phyloP scores from a whole-genome alignment of 768 basidiomycete genomes.

The Kwoniella newhampshirensis region DNA sequence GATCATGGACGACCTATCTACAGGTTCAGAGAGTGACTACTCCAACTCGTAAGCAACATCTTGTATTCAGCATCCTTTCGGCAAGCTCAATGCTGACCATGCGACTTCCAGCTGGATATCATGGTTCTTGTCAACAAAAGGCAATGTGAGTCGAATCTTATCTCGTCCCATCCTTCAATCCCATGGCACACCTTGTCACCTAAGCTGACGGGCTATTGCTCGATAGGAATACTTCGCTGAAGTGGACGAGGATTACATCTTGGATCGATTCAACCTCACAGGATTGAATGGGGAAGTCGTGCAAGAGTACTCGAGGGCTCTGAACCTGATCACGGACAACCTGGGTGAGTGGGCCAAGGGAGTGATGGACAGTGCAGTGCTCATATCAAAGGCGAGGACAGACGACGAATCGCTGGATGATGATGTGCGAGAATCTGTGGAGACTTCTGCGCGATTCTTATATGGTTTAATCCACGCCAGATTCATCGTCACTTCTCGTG shows the following conservation, averaged over 20 bases:
- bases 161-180: background rate
- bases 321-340: constrained; percentile 94
- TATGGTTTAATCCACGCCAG: constrained; percentile 96
- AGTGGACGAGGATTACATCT: constrained; percentile 97
- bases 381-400: constrained; percentile 42
- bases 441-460: constrained; percentile 86
- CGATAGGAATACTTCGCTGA: constrained; percentile 90
- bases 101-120: constrained; percentile 75
- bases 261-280: constrained; percentile 98
- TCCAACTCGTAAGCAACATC: constrained; percentile 68
- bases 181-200: too few species aligned
- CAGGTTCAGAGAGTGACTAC: constrained; percentile 93
- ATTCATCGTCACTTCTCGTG: constrained; percentile 93
- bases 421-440: constrained; percentile 83
- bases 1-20: constrained; percentile 54
- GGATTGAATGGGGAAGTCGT: constrained; percentile 88
- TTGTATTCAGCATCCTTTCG: background rate
- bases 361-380: too few species aligned
- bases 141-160: constrained; percentile 59
- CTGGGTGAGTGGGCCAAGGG: constrained; percentile 63
- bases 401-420: constrained; percentile 91
- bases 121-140: constrained; percentile 95
- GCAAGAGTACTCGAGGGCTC: constrained; percentile 85
- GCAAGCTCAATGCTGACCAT: background rate
- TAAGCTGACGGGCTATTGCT: background rate